Base-by-base conservation (phyloP, 1,284 basidiomycete species). In the Malassezia arunalokei region DNA sequence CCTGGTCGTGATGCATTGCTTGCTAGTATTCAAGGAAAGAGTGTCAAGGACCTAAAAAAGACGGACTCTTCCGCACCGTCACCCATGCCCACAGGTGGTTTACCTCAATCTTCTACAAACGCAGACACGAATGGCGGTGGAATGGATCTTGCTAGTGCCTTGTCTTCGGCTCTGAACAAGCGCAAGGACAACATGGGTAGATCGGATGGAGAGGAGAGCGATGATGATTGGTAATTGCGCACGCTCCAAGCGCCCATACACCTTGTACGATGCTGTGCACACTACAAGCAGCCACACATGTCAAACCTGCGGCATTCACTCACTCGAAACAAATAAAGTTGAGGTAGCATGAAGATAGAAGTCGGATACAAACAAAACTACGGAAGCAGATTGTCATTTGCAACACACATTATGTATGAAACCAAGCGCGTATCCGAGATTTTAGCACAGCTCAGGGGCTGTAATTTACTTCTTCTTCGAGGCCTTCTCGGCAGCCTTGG, bases 401-500 rank as follows among this genome's bases (percentile, higher is more conserved):
- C 33, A n/a, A 35, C 33, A n/a, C 24, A 20, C 12, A 30, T 35
- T 31, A 43, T 31, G 35, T 24, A 31, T 32, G 51, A 43, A 15
- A 35, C 33, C 11, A 35, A 2, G 33, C 3, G 11, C 33, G 15
- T 35, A 35, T 35, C 33, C 33, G 33, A 35, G 11, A 30, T 54
- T 54, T 54, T 54, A 31, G 27, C 30, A 49, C 51, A 49, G 51
- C 51, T 28, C 9, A 17, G 40, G 40, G 39, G 51, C 24, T 30
- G 28, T 32, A 43, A 54, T 49, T 66, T 69, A 71, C 66, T 73
- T 73, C 51, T 61, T 62, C 63, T 66, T 66, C 46, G 47, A 74
- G 66, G 87, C 87, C 81, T 92, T 94, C 82, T 89, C 89, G 59
- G 89, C 91, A 62, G 88, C 83, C 82, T 91, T 90, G 71, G 87